These are phyloP conservation scores for Selaginella tamariscina DNA, from an alignment of 75 land plant species.

Conservation along the genomic window DNA sequence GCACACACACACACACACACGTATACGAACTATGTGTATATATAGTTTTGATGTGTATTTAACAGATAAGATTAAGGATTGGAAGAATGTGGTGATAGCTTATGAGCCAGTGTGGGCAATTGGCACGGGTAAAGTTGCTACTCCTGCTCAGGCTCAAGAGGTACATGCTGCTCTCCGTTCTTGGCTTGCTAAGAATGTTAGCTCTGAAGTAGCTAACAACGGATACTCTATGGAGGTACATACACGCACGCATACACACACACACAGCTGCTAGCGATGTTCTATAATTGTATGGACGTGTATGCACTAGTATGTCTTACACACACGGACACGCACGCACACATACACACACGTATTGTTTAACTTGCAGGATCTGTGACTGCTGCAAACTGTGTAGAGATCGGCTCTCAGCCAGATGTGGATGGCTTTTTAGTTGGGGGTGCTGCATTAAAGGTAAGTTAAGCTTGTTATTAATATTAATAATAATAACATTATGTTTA, in stretches of 20 bases:
- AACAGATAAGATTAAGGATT: conserved; percentile 15
- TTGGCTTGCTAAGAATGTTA: conserved; percentile 27
- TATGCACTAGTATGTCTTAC: neutral
- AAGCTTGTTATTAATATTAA: no score
- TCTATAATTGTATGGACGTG: neutral
- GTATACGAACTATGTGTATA: neutral
- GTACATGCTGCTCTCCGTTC: conserved; percentile 27
- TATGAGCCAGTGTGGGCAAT: conserved; percentile 38
- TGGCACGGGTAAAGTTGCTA: conserved; percentile 34
- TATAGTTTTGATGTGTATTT: neutral
- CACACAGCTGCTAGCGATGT: neutral
- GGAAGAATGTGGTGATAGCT: conserved; percentile 28
- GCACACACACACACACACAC: neutral
- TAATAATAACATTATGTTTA: no score
- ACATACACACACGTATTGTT: neutral
- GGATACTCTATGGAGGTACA: conserved; percentile 30
- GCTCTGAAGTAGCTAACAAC: conserved; percentile 20
- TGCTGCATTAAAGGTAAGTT: conserved; percentile 24
- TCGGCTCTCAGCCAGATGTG: conserved; percentile 24
- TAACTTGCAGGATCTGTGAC: conserved; percentile 22
- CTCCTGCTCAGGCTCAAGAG: conserved; percentile 32
- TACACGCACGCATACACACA: neutral
- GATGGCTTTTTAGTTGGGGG: conserved; percentile 33
- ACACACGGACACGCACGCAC: neutral
- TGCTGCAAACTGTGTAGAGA: conserved; percentile 23